Evolutionary conservation across 2,329 filamentous ascomycete species (phyloP).

Genomic region (Zasmidium cellare): DNA sequence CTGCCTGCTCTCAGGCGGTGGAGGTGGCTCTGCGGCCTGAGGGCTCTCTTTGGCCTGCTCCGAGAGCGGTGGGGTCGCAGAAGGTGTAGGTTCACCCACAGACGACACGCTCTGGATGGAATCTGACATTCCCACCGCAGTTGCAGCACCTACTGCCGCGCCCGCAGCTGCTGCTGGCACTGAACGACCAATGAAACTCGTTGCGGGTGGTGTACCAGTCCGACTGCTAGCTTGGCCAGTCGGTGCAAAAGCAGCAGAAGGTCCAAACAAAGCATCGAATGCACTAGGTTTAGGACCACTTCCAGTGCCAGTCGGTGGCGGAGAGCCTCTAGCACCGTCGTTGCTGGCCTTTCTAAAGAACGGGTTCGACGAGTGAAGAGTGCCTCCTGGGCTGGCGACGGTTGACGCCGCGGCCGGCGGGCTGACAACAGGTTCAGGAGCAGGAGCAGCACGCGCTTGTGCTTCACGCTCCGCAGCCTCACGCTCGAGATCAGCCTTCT

Average conservation of each 20-base stretch:
- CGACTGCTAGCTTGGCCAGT: slow-evolving; percentile 25
- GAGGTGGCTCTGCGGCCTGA: slow-evolving; percentile 59
- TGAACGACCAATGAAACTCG: slow-evolving; percentile 29
- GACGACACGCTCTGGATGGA: slow-evolving; percentile 30
- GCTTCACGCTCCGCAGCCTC: slow-evolving; percentile 27
- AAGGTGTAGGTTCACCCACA: slow-evolving; percentile 53
- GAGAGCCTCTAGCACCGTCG: slow-evolving; percentile 27
- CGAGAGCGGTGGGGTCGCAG: slow-evolving; percentile 61
- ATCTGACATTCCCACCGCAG: slow-evolving; percentile 26
- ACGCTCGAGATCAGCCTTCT: slow-evolving; percentile 72
- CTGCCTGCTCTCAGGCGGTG: slow-evolving; percentile 72
- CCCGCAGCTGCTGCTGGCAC: slow-evolving; percentile 17
- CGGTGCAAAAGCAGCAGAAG: slow-evolving; percentile 45
- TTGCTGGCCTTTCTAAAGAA: slow-evolving; percentile 71
- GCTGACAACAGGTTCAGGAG: slow-evolving; percentile 17
- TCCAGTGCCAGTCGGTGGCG: slow-evolving; percentile 8
- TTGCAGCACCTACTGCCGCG: slow-evolving; percentile 8
- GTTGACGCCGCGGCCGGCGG: slow-evolving; percentile 15
- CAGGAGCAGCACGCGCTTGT: slow-evolving; percentile 18
- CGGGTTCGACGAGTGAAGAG: slow-evolving; percentile 72
- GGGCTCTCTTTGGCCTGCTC: slow-evolving; percentile 54
- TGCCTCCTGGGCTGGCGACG: slow-evolving; percentile 26
- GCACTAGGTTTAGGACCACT: slow-evolving; percentile 36
- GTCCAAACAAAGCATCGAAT: slow-evolving; percentile 38
- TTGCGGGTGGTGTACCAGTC: slow-evolving; percentile 32